Percentiles rank a stretch among this genome's conserved stretches.
These are phyloP conservation scores for Stachybotrys chartarum DNA, from an alignment of 2,329 filamentous ascomycete species.

Conservation along the genomic window DNA sequence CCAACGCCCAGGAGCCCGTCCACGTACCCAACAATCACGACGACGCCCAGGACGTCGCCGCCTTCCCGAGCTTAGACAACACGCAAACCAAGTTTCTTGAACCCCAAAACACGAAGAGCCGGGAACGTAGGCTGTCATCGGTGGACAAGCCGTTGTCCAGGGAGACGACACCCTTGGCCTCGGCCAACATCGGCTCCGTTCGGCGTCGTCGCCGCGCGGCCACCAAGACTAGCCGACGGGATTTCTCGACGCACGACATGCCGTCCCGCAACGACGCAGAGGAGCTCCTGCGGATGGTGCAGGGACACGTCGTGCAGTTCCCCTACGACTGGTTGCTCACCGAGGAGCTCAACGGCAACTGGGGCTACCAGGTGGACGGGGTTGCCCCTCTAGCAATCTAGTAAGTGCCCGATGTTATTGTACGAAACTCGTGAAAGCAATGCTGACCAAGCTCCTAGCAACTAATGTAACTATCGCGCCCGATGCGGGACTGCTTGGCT, in stretches of 20 bases:
- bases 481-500: neutral
- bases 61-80: constrained; percentile 41
- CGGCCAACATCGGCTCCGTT: constrained; percentile 36
- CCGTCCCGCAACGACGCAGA: constrained; percentile 71
- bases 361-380: constrained; percentile 94
- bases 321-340: constrained; percentile 93
- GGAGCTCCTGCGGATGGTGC: constrained; percentile 70
- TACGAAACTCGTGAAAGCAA: neutral
- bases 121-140: constrained; percentile 45
- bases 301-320: constrained; percentile 85
- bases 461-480: neutral
- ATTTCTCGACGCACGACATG: constrained; percentile 66
- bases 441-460: neutral
- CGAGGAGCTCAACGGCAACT: constrained; percentile 89
- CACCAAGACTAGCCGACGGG: constrained; percentile 60
- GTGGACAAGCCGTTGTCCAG: constrained; percentile 39
- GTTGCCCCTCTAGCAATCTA: constrained; percentile 97
- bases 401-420: constrained; percentile 43
- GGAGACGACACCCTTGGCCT: constrained; percentile 15
- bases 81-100: constrained; percentile 23
- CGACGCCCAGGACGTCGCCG: constrained; percentile 33
- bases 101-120: constrained; percentile 28
- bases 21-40: constrained; percentile 1
- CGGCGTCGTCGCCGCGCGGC: constrained; percentile 60
- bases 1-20: neutral